Conservation (phyloP, 805 yeast genomes). For the Cyberlindnera sargentensis region DNA sequence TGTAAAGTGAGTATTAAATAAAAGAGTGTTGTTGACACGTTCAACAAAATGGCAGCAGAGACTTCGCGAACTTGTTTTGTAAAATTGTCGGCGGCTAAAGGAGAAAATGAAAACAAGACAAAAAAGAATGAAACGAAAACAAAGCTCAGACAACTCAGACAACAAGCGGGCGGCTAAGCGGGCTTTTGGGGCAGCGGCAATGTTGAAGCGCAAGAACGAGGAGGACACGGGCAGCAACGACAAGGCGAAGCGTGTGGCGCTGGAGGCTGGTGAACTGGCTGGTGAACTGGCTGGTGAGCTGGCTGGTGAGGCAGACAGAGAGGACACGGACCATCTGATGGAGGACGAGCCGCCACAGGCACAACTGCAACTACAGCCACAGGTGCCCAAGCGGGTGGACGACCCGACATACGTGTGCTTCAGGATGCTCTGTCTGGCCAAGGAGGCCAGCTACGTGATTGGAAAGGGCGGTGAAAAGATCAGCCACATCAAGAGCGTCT, state of each 20-base stretch:
- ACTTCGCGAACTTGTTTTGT: not conserved
- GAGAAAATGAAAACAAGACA: not conserved
- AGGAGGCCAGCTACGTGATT: conserved; percentile 68
- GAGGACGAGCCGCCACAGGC: too few species aligned
- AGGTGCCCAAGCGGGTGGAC: conserved; percentile 16
- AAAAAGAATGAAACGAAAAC: not conserved
- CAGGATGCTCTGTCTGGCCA: conserved; percentile 69
- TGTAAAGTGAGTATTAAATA: too few species aligned
- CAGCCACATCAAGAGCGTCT: conserved; percentile 51
- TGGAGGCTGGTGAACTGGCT: conserved; percentile 42
- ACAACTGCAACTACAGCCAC: not conserved
- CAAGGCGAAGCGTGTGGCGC: conserved; percentile 56
- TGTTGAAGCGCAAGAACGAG: conserved; percentile 59
- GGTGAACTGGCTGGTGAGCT: conserved; percentile 1
- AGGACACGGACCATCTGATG: conserved; percentile 1
- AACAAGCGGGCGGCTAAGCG: not conserved
- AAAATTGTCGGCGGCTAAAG: not conserved
- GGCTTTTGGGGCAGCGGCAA: not conserved
- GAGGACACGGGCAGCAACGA: conserved; percentile 32
- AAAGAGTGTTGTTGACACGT: too few species aligned
- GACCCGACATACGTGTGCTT: conserved; percentile 60
- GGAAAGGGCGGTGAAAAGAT: conserved; percentile 80
- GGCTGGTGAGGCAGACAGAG: conserved; percentile 1
- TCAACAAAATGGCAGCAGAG: not conserved
- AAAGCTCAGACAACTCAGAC: not conserved